Evolutionary conservation across 2,329 filamentous ascomycete genomes (phyloP).

Genomic region (Hyphodiscus sp.): DNA sequence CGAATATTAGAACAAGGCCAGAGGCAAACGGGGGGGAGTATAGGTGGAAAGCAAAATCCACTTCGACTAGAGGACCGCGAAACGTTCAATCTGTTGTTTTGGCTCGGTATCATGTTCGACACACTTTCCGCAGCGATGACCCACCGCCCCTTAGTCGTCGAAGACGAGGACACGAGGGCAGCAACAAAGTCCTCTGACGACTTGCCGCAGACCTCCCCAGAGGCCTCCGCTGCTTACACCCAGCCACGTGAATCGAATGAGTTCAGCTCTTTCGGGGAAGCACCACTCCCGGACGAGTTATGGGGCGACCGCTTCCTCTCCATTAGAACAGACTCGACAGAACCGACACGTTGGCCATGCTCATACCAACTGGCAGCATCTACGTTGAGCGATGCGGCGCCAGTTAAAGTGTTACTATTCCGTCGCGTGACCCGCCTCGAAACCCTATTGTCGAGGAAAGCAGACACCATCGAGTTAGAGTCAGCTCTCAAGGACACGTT

Average conservation of each 20-base stretch:
- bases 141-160: constrained; percentile 37
- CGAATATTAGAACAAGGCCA: background rate
- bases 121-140: constrained; percentile 49
- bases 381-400: constrained; percentile 45
- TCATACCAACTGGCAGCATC: constrained; percentile 44
- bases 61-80: constrained; percentile 31
- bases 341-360: constrained; percentile 41
- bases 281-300: constrained; percentile 11
- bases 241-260: background rate
- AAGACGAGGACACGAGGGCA: constrained; percentile 35
- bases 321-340: background rate
- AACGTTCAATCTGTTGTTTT: constrained; percentile 49
- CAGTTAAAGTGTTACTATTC: constrained; percentile 53
- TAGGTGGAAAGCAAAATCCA: background rate
- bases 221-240: background rate
- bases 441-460: constrained; percentile 39
- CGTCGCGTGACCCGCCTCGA: constrained; percentile 51
- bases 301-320: constrained; percentile 36
- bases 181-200: constrained; percentile 20
- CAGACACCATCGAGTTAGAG: constrained; percentile 37
- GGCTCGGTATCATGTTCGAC: constrained; percentile 54
- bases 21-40: constrained; percentile 1
- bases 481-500: constrained; percentile 41
- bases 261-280: background rate
- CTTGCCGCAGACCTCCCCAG: background rate